Evolutionary conservation across 192 early-diverging fungal genomes (phyloP).

Genomic region (Helicostylum pulchrum): DNA sequence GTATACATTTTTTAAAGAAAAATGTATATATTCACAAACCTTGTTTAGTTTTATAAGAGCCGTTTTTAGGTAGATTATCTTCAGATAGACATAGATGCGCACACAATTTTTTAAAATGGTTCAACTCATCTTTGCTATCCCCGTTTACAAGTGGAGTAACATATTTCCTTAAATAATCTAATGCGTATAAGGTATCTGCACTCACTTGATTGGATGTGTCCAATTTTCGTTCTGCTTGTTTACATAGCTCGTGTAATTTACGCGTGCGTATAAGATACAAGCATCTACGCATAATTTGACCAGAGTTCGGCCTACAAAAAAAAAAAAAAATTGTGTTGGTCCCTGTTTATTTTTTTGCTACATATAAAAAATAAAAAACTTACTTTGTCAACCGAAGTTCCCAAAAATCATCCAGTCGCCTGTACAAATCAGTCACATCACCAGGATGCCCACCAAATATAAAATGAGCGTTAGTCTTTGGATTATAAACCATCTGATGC

Average conservation of each 20-base stretch:
- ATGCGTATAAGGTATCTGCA: conserved; percentile 45
- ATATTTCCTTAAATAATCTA: conserved; percentile 76
- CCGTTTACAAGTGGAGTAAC: conserved; percentile 73
- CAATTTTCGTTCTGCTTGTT: neutral
- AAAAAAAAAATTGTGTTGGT: neutral
- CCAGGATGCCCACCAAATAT: conserved; percentile 95
- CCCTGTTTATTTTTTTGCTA: neutral
- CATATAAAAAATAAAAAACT: conserved; percentile 6
- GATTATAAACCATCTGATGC: conserved; percentile 89
- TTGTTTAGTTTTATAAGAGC: neutral
- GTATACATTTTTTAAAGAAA: neutral
- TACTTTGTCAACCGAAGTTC: conserved; percentile 68
- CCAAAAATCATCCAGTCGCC: conserved; percentile 86
- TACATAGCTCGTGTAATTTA: conserved; percentile 65
- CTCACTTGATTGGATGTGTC: conserved; percentile 10
- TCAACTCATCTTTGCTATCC: conserved; percentile 40
- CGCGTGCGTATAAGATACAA: conserved; percentile 78
- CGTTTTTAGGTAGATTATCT: neutral
- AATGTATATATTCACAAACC: neutral
- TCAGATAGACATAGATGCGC: conserved; percentile 17
- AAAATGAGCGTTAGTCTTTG: conserved; percentile 64
- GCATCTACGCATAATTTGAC: conserved; percentile 70
- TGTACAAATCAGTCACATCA: conserved; percentile 53
- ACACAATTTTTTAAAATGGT: conserved; percentile 38
- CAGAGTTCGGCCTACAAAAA: conserved; percentile 50